Evolutionary conservation across 306 rosid species (phyloP).

Genomic region (Nissolia schottii): DNA sequence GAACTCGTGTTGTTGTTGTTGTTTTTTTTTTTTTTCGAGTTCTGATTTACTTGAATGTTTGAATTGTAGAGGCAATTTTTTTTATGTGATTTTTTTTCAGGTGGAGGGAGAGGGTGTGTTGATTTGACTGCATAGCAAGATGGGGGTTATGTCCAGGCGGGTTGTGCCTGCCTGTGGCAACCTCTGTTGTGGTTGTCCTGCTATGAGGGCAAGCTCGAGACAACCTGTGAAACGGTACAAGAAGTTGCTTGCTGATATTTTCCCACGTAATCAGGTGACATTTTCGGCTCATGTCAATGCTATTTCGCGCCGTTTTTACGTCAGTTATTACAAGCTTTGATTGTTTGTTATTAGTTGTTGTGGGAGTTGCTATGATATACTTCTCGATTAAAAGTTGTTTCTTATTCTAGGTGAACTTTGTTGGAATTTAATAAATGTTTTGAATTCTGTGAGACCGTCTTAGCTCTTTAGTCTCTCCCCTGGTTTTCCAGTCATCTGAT

Average conservation of each 20-base stretch:
- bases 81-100: conserved; percentile 22
- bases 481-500: not conserved
- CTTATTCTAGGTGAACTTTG: not conserved
- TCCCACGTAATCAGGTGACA: conserved; percentile 78
- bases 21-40: not conserved
- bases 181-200: conserved; percentile 87
- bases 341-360: not conserved
- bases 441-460: conserved; percentile 1
- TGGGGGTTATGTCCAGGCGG: conserved; percentile 99
- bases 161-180: conserved; percentile 89
- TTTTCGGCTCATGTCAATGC: conserved; percentile 12
- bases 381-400: not conserved
- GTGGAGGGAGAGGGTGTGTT: conserved; percentile 23
- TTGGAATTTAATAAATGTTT: not conserved
- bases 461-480: not conserved
- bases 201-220: conserved; percentile 86
- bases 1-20: not conserved
- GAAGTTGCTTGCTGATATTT: conserved; percentile 75
- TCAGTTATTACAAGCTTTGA: not conserved
- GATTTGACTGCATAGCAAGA: conserved; percentile 26
- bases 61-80: conserved; percentile 1
- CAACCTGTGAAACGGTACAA: conserved; percentile 96
- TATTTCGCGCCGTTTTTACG: not conserved
- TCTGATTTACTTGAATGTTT: conserved; percentile 1
- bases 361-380: not conserved